These are phyloP conservation scores for Colletotrichum viniferum DNA, from an alignment of 2,329 filamentous ascomycete species.

Conservation along the genomic window DNA sequence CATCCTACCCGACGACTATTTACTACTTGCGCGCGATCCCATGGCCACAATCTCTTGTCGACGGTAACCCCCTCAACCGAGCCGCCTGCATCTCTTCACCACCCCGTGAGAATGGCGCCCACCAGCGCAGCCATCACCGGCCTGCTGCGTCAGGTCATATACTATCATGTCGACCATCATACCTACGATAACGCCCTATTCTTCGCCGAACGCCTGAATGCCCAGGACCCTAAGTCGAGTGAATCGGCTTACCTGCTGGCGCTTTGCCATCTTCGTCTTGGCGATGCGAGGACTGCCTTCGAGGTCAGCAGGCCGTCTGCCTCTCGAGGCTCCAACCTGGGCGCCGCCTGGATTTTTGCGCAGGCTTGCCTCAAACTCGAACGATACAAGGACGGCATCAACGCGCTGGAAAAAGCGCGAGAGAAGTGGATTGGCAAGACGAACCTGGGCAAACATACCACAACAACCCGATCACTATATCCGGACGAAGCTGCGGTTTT, in stretches of 20 bases:
- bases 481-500: conserved; percentile 86
- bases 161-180: conserved; percentile 86
- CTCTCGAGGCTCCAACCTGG: conserved; percentile 75
- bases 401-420: conserved; percentile 82
- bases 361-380: conserved; percentile 85
- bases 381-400: conserved; percentile 79
- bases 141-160: conserved; percentile 62
- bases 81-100: not conserved
- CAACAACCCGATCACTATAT: conserved; percentile 73
- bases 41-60: conserved; percentile 16
- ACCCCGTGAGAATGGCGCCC: conserved; percentile 52
- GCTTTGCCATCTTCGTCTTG: conserved; percentile 82
- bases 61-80: conserved; percentile 14
- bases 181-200: conserved; percentile 91
- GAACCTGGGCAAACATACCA: conserved; percentile 82
- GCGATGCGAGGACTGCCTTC: conserved; percentile 84
- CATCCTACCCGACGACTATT: not conserved
- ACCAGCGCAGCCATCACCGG: conserved; percentile 53
- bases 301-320: conserved; percentile 78
- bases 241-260: conserved; percentile 86
- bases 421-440: conserved; percentile 77
- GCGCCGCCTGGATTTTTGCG: conserved; percentile 90
- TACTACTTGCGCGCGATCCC: not conserved
- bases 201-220: conserved; percentile 84
- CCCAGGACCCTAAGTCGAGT: conserved; percentile 79